Evolutionary conservation across 2,329 filamentous ascomycete species (phyloP).

Genomic region (Hypoxylon rubiginosum): DNA sequence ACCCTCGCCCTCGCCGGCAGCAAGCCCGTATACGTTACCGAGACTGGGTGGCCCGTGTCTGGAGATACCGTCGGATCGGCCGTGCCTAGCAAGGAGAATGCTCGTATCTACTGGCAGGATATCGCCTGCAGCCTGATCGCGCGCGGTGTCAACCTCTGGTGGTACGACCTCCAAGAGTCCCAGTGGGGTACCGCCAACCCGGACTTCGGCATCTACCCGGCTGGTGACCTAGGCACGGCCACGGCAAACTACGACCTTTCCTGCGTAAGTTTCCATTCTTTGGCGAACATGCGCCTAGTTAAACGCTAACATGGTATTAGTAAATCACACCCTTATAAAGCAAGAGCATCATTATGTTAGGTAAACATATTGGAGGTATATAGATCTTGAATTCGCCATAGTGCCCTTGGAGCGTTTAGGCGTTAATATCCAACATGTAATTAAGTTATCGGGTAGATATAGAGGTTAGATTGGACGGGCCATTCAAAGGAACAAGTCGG

Average conservation of each 20-base stretch:
- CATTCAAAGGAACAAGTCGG: background rate
- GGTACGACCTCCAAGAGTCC: slow-evolving; percentile 55
- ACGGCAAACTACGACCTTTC: slow-evolving; percentile 50
- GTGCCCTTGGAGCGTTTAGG: slow-evolving; percentile 12
- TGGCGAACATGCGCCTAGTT: background rate
- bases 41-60: slow-evolving; percentile 69
- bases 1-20: slow-evolving; percentile 57
- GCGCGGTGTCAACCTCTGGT: slow-evolving; percentile 53
- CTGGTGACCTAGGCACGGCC: slow-evolving; percentile 51
- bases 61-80: slow-evolving; percentile 61
- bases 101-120: slow-evolving; percentile 54
- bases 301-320: slow-evolving; percentile 16
- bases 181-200: slow-evolving; percentile 52
- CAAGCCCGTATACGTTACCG: slow-evolving; percentile 63
- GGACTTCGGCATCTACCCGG: slow-evolving; percentile 55
- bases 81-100: slow-evolving; percentile 62
- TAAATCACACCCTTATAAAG: slow-evolving; percentile 15
- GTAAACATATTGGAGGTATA: slow-evolving; percentile 23
- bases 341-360: slow-evolving; percentile 6
- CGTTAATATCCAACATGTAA: slow-evolving; percentile 20
- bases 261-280: slow-evolving; percentile 41
- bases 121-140: slow-evolving; percentile 50
- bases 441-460: slow-evolving; percentile 25
- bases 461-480: slow-evolving; percentile 26
- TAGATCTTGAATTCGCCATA: slow-evolving; percentile 28